Conservation (phyloP, 345 rosid genomes). For the Pseudoturritis turrita region DNA sequence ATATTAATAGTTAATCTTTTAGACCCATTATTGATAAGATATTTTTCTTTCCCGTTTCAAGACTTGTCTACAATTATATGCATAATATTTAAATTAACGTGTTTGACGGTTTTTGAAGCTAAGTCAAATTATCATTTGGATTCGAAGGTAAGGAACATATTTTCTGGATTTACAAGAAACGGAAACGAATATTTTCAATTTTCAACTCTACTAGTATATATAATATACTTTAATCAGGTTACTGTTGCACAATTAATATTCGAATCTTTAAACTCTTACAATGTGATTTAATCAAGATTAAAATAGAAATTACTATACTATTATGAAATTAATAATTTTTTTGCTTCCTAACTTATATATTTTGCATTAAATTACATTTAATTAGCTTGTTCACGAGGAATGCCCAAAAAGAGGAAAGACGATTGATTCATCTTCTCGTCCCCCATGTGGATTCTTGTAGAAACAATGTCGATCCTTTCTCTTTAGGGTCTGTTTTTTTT, state of each 20-base stretch:
- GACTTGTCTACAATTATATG: too few relatives aligned
- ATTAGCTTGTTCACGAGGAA: conserved; percentile 31
- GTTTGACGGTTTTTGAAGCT: conserved; percentile 12
- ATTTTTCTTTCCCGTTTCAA: not conserved
- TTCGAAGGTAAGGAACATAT: conserved; percentile 30
- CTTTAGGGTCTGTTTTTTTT: not conserved
- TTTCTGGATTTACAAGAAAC: conserved; percentile 20
- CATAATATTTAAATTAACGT: not conserved
- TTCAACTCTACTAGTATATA: conserved; percentile 15
- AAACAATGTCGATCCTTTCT: conserved; percentile 32
- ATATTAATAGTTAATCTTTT: not conserved
- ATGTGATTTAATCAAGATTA: not conserved
- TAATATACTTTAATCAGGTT: not conserved
- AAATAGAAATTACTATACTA: not conserved
- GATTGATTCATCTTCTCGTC: conserved; percentile 26
- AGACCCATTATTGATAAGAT: not conserved
- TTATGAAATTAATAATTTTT: not conserved
- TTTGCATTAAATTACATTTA: not conserved
- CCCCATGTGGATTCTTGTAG: not conserved
- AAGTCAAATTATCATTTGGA: conserved; percentile 15
- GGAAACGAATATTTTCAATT: conserved; percentile 19
- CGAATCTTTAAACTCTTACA: conserved; percentile 14
- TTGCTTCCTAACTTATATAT: not conserved
- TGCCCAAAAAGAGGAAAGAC: conserved; percentile 29
- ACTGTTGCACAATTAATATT: conserved; percentile 21